Conservation (phyloP, 257 asterid species). For the Solanum chiquidenum region DNA sequence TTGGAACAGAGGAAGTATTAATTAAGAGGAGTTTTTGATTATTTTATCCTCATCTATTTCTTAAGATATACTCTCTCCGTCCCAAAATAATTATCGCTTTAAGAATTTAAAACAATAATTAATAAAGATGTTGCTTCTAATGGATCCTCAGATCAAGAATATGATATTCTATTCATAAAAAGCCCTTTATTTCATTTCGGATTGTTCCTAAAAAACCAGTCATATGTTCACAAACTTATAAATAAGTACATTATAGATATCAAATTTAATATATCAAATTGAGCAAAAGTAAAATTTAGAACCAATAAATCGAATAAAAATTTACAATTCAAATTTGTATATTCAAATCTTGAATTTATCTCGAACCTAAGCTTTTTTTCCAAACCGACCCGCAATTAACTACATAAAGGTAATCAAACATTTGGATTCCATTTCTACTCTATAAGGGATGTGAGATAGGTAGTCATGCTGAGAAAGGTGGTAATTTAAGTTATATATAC, state of each 20-base stretch:
- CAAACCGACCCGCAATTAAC: not conserved
- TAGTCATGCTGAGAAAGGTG: not conserved
- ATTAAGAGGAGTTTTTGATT: not conserved
- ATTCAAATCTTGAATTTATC: not conserved
- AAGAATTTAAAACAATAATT: not conserved
- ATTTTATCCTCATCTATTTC: not conserved
- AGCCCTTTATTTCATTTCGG: not conserved
- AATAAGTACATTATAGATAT: not conserved
- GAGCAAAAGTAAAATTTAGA: not conserved
- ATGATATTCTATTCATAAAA: not conserved
- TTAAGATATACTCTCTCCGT: not conserved
- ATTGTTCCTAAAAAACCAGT: not conserved
- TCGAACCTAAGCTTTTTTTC: not conserved
- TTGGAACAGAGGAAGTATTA: not conserved
- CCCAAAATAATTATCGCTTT: not conserved
- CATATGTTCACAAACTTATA: not conserved
- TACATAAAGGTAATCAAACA: not conserved
- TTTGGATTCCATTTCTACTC: not conserved
- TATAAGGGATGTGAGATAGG: not conserved
- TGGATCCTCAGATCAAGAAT: not conserved
- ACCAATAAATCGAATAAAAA: not conserved
- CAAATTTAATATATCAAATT: not conserved
- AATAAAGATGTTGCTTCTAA: not conserved
- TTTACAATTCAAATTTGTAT: not conserved
- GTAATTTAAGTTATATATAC: not conserved